phyloP scores from a whole-genome alignment of 1,284 basidiomycete genomes.

The Caloboletus inedulis region DNA sequence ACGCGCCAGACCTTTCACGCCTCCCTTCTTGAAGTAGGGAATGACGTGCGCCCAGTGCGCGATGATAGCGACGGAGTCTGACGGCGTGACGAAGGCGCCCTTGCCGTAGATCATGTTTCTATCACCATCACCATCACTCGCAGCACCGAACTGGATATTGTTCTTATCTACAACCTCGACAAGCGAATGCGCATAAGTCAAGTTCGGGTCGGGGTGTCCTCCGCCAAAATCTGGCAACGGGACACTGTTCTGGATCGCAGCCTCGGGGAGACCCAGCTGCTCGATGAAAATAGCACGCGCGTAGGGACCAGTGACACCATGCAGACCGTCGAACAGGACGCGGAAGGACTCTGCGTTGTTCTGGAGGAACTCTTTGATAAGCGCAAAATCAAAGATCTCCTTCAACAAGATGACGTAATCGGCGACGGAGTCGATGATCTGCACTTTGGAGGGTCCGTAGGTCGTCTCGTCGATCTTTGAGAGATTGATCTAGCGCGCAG shows the following conservation, averaged over 20 bases:
- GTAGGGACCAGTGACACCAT: slow-evolving; percentile 98
- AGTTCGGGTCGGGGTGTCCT: slow-evolving; percentile 96
- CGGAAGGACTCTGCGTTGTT: slow-evolving; percentile 67
- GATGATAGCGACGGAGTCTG: slow-evolving; percentile 97
- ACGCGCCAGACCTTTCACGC: slow-evolving; percentile 92
- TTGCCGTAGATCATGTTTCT: slow-evolving; percentile 99
- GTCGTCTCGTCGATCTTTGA: slow-evolving; percentile 77
- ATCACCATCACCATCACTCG: slow-evolving; percentile 96
- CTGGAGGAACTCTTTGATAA: slow-evolving; percentile 89
- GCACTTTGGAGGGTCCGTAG: slow-evolving; percentile 82
- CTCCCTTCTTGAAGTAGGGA: slow-evolving; percentile 91
- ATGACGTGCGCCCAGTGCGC: slow-evolving; percentile 96
- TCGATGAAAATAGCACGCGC: slow-evolving; percentile 87
- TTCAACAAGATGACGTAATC: slow-evolving; percentile 87
- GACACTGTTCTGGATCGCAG: slow-evolving; percentile 87
- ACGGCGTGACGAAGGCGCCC: slow-evolving; percentile 96
- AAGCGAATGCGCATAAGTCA: slow-evolving; percentile 95
- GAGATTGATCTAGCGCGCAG: slow-evolving; percentile 68
- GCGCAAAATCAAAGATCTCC: slow-evolving; percentile 91
- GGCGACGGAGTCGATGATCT: slow-evolving; percentile 91
- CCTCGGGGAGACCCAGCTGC: slow-evolving; percentile 76
- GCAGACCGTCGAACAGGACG: slow-evolving; percentile 94
- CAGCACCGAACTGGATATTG: slow-evolving; percentile 91
- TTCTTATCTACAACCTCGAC: slow-evolving; percentile 90
- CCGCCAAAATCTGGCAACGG: slow-evolving; percentile 95